Evolutionary conservation across 164 flowering plant species (phyloP), one percentile per base, ranked within the genome.

Genomic region (Magnolia sinica): DNA sequence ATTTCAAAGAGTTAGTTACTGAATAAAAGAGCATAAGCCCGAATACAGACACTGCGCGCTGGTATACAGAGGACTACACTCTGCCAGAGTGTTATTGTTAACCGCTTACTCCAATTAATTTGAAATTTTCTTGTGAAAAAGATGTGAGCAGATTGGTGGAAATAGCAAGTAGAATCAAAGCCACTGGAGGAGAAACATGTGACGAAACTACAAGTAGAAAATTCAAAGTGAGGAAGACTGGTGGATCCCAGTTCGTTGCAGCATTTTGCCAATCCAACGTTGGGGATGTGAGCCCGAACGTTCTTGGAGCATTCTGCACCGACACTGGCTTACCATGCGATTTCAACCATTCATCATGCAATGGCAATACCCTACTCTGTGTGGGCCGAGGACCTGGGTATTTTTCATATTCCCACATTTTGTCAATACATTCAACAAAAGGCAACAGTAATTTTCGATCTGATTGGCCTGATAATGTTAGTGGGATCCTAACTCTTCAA

Each of bases 221-320:
- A 18, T 87, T 64, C 76, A 86, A 86, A 73, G 88, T 87, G 74
- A 81, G 90, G 80, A 88, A 86, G 75, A 85, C 74, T 20, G 75
- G 85, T 16, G 86, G 82, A 13, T 76, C 86, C 1, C 73, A 68
- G 61, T 90, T 90, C 68, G 90, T 90, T 4, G 88, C 86, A 1
- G 90, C 93, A 7, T 90, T 90, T 75, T 90, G 93, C 82, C 93
- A 90, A 71, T 87, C 93, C 4, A 90, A 90, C 31, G 90, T 87
- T 1, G 93, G 93, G 11, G 93, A 90, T 74, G 91, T 89, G 73
- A 86, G 84, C 66, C 93, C 91, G 10, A 90, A 90, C 74, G 89
- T 89, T 58, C 84, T 89, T 0, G 93, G 91, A 72, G 89, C 93
- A 51, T 86, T 88, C 78, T 88, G 93, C 78, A 78, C 68, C 9